Conservation (phyloP, 805 yeast genomes). For the Kodamaea hsintzibuensis region DNA sequence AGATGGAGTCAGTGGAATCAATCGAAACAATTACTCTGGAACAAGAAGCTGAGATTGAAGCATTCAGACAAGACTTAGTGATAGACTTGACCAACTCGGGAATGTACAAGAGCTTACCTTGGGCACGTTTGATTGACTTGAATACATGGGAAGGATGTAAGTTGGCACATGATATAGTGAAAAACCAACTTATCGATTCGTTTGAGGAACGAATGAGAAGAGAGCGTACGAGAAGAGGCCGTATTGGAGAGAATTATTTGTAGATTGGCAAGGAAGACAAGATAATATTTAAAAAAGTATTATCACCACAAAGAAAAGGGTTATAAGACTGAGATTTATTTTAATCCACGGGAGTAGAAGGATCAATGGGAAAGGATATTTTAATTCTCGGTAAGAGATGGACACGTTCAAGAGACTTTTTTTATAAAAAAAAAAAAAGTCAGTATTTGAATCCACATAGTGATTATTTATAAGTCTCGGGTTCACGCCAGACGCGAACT, state of each 20-base stretch:
- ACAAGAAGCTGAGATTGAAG: constrained; percentile 6
- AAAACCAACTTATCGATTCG: constrained; percentile 29
- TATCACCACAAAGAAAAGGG: no score
- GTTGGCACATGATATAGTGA: constrained; percentile 31
- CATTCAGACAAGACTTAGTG: constrained; percentile 21
- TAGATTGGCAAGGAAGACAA: no score
- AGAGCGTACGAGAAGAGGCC: constrained; percentile 40
- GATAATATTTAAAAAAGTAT: no score
- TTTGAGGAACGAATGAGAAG: constrained; percentile 31
- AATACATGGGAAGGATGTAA: constrained; percentile 24
- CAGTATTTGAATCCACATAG: neutral
- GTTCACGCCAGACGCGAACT: neutral
- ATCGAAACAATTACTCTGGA: constrained; percentile 2
- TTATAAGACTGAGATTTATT: no score
- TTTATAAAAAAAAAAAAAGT: no score
- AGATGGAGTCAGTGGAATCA: constrained; percentile 12
- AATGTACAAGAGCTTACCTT: constrained; percentile 46
- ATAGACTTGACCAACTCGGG: constrained; percentile 51
- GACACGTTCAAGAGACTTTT: neutral
- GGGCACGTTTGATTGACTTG: constrained; percentile 42
- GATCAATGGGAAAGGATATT: neutral
- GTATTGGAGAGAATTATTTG: constrained; percentile 44
- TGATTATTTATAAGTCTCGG: constrained; percentile 1
- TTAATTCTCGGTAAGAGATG: neutral
- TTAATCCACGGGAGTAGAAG: neutral